Conservation (phyloP, 768 basidiomycete genomes). For the Phaeotremella fagi region DNA sequence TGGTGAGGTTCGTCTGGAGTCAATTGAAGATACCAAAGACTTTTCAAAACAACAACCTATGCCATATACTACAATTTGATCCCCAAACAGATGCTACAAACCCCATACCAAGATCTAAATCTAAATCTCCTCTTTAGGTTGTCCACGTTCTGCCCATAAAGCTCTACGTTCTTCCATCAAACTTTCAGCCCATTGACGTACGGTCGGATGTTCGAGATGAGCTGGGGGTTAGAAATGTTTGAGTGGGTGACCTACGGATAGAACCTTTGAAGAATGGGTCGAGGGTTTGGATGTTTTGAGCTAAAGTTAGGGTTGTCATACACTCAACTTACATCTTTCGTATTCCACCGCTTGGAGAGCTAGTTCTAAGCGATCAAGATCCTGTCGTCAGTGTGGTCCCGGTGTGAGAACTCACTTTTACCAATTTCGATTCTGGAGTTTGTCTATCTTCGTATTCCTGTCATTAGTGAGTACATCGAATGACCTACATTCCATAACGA, state of each 20-base stretch:
- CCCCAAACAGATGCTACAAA: too few species aligned
- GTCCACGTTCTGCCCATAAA: slow-evolving; percentile 41
- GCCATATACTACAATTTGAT: too few species aligned
- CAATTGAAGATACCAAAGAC: too few species aligned
- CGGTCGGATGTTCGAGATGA: slow-evolving; percentile 45
- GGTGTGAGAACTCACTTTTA: slow-evolving; percentile 32
- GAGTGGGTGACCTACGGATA: slow-evolving; percentile 19
- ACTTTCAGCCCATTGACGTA: slow-evolving; percentile 45
- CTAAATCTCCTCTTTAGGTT: slow-evolving; percentile 29
- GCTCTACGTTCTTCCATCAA: slow-evolving; percentile 43
- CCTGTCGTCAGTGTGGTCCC: slow-evolving; percentile 12
- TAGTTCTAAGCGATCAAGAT: slow-evolving; percentile 48
- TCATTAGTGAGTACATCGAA: not conserved
- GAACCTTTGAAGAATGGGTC: slow-evolving; percentile 44
- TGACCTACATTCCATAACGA: slow-evolving; percentile 45
- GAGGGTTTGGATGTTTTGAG: slow-evolving; percentile 41
- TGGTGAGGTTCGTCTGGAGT: too few species aligned
- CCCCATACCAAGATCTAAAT: too few species aligned
- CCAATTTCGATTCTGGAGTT: slow-evolving; percentile 49
- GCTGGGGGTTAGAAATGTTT: too few species aligned
- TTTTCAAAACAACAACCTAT: too few species aligned
- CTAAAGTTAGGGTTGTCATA: slow-evolving; percentile 8
- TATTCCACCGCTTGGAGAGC: slow-evolving; percentile 48
- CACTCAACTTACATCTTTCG: slow-evolving; percentile 44
- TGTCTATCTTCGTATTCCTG: slow-evolving; percentile 48